Evolutionary conservation across 2,329 filamentous ascomycete genomes (phyloP), one percentile per base, ranked within the genome.

Genomic region (Beauveria rudraprayagi): DNA sequence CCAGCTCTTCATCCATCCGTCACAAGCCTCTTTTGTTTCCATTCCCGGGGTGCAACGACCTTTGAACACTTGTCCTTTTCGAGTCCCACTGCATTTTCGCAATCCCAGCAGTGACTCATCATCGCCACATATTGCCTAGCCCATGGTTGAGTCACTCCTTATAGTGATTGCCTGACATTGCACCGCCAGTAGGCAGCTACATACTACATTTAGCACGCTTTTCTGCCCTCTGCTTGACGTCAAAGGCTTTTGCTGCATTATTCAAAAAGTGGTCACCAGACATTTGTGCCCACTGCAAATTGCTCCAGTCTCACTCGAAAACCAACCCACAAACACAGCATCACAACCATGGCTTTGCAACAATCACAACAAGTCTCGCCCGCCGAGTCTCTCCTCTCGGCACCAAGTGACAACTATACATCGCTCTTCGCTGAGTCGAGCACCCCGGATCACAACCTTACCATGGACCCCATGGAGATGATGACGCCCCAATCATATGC

Each of bases 361-460:
- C 34, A 65, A 60, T 62, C 47, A 64, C 41, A 60, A 69, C 60
- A 65, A 74, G 68, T 75, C 62, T 83, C 81, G 46, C 81, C 81
- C 2, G 72, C 78, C 69, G 82, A 84, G 70, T 83, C 81, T 5
- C 75, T 82, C 50, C 70, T 83, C 43, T 83, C 82, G 3, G 72
- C 76, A 1, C 78, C 80, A 2, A 75, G 77, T 64, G 78, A 82
- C 62, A 71, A 73, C 64, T 80, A 78, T 68, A 70, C 80, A 14
- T 78, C 80, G 3, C 75, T 84, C 34, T 83, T 84, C 68, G 67
- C 67, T 37, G 67, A 67, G 40, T 59, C 61, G 10, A 69, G 71
- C 3, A 69, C 72, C 22, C 67, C 74, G 11, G 65, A 71, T 10
- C 64, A 70, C 14, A 51, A 67, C 10, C 61, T 67, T 30, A 64